Percentiles rank a stretch among this genome's conserved stretches.
Evolutionary conservation across 225 moss, liverwort and hornwort genomes (phyloP).

Genomic region (Marchantia paleacea): DNA sequence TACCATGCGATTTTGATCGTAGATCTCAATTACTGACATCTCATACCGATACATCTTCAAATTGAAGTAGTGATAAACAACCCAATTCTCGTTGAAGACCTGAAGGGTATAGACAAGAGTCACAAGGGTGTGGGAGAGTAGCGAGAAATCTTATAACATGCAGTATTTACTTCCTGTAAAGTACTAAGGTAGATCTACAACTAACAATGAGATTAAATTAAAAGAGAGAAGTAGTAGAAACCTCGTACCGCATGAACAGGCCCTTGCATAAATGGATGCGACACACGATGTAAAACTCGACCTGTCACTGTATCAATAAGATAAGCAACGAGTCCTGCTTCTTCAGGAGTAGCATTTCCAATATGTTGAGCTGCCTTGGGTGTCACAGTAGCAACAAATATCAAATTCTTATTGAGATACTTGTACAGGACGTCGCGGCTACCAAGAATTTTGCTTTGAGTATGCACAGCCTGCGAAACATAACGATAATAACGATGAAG

Average conservation of each 20-base stretch:
- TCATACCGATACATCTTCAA: slow-evolving; percentile 85
- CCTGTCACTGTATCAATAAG: slow-evolving; percentile 89
- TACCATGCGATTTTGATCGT: slow-evolving; percentile 89
- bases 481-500: background rate
- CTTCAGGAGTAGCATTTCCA: slow-evolving; percentile 78
- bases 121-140: background rate
- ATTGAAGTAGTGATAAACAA: slow-evolving; percentile 97
- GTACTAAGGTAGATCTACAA: background rate
- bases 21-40: slow-evolving; percentile 91
- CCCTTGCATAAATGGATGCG: slow-evolving; percentile 81
- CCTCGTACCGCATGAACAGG: slow-evolving; percentile 86
- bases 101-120: slow-evolving; percentile 25
- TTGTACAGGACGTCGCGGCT: slow-evolving; percentile 83
- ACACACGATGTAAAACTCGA: slow-evolving; percentile 76
- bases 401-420: slow-evolving; percentile 81
- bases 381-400: slow-evolving; percentile 85
- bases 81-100: slow-evolving; percentile 97
- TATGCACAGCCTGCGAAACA: slow-evolving; percentile 67
- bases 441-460: slow-evolving; percentile 82
- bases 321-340: slow-evolving; percentile 76
- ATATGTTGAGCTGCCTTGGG: slow-evolving; percentile 54
- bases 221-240: background rate
- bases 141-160: background rate
- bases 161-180: background rate
- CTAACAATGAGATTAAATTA: background rate